Evolutionary conservation across 148 eudicot species (phyloP).

Genomic region (Dianthus caryophyllus): DNA sequence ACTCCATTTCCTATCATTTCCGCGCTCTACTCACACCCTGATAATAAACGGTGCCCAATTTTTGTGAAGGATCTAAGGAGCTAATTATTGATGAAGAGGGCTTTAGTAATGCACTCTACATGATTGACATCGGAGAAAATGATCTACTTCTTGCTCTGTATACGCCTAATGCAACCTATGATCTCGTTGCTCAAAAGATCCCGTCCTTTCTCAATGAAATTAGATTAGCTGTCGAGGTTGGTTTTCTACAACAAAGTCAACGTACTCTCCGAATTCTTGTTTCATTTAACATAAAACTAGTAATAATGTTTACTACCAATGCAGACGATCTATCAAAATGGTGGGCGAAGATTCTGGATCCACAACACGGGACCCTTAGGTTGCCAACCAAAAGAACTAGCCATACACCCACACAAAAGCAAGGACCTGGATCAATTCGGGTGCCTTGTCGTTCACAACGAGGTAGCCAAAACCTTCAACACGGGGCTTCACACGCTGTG

Average conservation of each 20-base stretch:
- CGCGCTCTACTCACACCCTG: background rate
- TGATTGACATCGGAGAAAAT: conserved; percentile 42
- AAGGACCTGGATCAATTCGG: conserved; percentile 32
- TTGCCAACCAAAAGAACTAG: conserved; percentile 41
- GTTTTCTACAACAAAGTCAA: background rate
- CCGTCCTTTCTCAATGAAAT: conserved; percentile 40
- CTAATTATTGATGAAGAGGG: conserved; percentile 35
- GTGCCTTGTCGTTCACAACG: conserved; percentile 32
- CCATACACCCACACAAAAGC: conserved; percentile 29
- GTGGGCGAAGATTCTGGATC: conserved; percentile 45
- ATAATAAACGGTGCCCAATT: background rate
- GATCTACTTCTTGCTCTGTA: conserved; percentile 39
- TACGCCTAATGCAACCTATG: conserved; percentile 37
- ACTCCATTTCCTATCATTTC: background rate
- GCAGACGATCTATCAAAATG: conserved; percentile 31
- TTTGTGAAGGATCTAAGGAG: conserved; percentile 22
- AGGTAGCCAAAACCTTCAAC: conserved; percentile 37
- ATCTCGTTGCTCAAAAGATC: conserved; percentile 29
- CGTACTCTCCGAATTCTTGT: background rate
- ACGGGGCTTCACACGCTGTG: conserved; percentile 24
- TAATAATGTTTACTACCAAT: conserved; percentile 3
- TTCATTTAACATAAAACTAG: too few species aligned
- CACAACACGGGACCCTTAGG: conserved; percentile 51
- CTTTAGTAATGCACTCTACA: conserved; percentile 31
- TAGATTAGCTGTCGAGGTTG: conserved; percentile 32